A percentile compares a stretch with the other conserved stretches of the same genome.
Evolutionary conservation across 1,284 basidiomycete species (phyloP).

Genomic region (Ganoderma lingzhi): DNA sequence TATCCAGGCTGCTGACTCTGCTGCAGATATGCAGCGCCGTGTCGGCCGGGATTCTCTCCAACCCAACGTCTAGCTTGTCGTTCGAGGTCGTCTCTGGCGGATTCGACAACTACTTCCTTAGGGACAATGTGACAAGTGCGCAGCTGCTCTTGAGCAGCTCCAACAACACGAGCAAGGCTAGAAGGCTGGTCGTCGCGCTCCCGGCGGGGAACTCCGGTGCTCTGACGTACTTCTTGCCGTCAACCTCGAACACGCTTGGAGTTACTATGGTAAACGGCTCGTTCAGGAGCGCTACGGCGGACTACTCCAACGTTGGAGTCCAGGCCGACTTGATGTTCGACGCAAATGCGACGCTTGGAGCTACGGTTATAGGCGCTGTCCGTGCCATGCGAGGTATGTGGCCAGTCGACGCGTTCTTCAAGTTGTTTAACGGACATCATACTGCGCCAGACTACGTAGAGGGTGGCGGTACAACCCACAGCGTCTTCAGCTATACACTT

Average conservation of each 20-base stretch:
- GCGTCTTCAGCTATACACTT: constrained; percentile 54
- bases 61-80: constrained; percentile 17
- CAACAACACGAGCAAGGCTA: constrained; percentile 37
- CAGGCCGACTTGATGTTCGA: constrained; percentile 45
- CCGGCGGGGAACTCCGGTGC: constrained; percentile 52
- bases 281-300: constrained; percentile 35
- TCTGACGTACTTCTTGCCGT: constrained; percentile 47
- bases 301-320: constrained; percentile 48
- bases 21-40: not conserved
- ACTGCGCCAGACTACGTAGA: constrained; percentile 34
- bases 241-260: constrained; percentile 9
- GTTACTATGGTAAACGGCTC: constrained; percentile 36
- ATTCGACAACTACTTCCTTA: constrained; percentile 51
- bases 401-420: not conserved
- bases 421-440: not conserved
- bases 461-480: constrained; percentile 46
- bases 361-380: constrained; percentile 50
- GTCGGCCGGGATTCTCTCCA: constrained; percentile 11
- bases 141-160: constrained; percentile 49
- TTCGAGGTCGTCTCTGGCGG: constrained; percentile 41
- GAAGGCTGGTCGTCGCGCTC: constrained; percentile 49
- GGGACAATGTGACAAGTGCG: constrained; percentile 48
- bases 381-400: constrained; percentile 45
- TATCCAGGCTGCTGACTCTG: not conserved
- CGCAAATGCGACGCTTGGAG: constrained; percentile 47